Base-by-base conservation (phyloP, 2,329 filamentous ascomycete species). In the Talaromyces funiculosus region DNA sequence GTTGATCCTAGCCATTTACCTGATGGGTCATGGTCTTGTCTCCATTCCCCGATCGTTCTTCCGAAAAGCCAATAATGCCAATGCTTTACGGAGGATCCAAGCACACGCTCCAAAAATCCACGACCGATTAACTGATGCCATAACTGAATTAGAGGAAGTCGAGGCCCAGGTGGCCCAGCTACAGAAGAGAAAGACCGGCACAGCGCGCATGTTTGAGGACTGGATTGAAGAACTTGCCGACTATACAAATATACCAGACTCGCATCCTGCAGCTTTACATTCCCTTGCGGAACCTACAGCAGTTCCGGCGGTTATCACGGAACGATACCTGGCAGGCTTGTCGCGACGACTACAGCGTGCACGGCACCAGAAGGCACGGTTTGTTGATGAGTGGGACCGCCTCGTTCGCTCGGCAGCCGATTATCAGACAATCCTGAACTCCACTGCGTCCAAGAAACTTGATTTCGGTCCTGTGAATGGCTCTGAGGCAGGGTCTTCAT, bases 191-290 rank as follows among this genome's bases (percentile, higher is more conserved):
- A 97, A 96, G 78, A 87, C 85, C 2, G 90, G 89, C 16, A 90
- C 86, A 24, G 87, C 90, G 4, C 79, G 80, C 59, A 84, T 89
- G 43, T 94, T 92, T 69, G 85, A 87, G 66, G 92, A 96, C 67
- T 99, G 94, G 94, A 96, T 99, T 65, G 93, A 97, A 66, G 94
- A 99, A 70, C 79, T 99, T 33, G 87, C 86, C 2, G 93, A 97
- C 64, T 84, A 88, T 64, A 86, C 86, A 47, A 87, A 84, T 67
- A 74, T 90, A 5, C 84, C 87, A 2, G 90, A 93, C 65, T 78
- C 72, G 58, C 78, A 82, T 49, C 70, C 75, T 4, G 66, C 73
- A 4, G 71, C 74, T 18, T 69, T 76, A 10, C 73, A 76, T 33
- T 68, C 73, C 20, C 65, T 67, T 29, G 64, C 64, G 10, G 70